Evolutionary conservation across 1,139 yeast species (phyloP).

Genomic region (Yamadazyma dendronema): DNA sequence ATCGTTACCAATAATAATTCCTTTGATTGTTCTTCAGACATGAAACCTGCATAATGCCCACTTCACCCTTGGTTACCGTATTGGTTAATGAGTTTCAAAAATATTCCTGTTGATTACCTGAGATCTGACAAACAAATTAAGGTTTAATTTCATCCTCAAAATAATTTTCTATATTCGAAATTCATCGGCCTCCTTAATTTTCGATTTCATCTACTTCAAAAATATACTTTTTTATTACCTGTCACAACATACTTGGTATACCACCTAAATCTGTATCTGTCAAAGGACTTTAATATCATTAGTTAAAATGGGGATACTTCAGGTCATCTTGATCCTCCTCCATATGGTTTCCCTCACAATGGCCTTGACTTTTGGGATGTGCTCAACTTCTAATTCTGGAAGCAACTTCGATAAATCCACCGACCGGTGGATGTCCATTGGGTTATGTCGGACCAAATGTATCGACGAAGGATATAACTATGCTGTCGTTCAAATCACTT

Average conservation of each 20-base stretch:
- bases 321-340: not conserved
- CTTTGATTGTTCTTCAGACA: not conserved
- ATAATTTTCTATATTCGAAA: slow-evolving; percentile 1
- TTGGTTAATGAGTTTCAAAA: not conserved
- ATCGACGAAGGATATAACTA: slow-evolving; percentile 43
- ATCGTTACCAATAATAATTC: not conserved
- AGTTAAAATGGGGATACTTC: not conserved
- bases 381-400: slow-evolving; percentile 46
- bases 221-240: too few relatives aligned
- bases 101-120: not conserved
- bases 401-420: slow-evolving; percentile 23
- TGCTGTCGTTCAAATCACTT: slow-evolving; percentile 50
- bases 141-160: not conserved
- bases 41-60: not conserved
- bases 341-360: not conserved
- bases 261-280: too few relatives aligned
- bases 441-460: slow-evolving; percentile 53
- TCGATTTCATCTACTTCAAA: not conserved
- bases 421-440: slow-evolving; percentile 47
- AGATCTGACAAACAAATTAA: not conserved
- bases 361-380: slow-evolving; percentile 26
- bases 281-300: not conserved
- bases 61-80: slow-evolving; percentile 1
- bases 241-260: too few relatives aligned
- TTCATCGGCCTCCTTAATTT: slow-evolving; percentile 1